phyloP scores from a whole-genome alignment of 169 alveolate genomes.

The Plasmodium inui region DNA sequence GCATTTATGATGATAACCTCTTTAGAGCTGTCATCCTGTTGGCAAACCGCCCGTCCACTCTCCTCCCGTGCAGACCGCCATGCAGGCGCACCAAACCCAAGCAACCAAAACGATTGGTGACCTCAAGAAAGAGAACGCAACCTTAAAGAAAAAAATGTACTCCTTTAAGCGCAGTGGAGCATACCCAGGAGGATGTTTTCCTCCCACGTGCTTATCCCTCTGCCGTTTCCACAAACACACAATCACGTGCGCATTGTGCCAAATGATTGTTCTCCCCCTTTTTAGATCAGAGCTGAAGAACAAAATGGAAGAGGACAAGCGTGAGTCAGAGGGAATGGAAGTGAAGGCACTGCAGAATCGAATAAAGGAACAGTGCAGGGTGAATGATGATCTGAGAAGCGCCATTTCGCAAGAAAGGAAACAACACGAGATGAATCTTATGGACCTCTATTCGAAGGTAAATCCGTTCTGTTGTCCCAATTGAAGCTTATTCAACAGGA shows the following conservation, averaged over 20 bases:
- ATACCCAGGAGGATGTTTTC: background rate
- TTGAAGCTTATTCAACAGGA: background rate
- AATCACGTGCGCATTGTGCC: background rate
- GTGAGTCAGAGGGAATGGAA: background rate
- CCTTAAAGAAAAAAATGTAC: slow-evolving; percentile 57
- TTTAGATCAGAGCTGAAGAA: slow-evolving; percentile 24
- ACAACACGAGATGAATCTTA: slow-evolving; percentile 12
- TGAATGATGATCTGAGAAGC: slow-evolving; percentile 31
- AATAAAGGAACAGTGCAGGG: slow-evolving; percentile 24
- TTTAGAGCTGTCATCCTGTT: background rate
- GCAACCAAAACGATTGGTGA: background rate
- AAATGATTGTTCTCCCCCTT: background rate
- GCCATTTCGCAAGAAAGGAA: background rate
- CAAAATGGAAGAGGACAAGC: slow-evolving; percentile 7
- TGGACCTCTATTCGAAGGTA: slow-evolving; percentile 45
- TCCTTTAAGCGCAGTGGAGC: background rate
- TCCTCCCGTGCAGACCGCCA: background rate
- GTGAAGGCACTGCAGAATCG: background rate
- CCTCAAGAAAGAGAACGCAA: slow-evolving; percentile 23
- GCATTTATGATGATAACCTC: background rate
- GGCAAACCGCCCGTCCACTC: background rate
- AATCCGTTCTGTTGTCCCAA: background rate
- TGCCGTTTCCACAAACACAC: background rate
- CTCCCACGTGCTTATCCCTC: background rate
- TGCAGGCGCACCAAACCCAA: background rate